Base-by-base conservation (phyloP, 495 filamentous ascomycete genomes). In the Trichoderma asperelloides region DNA sequence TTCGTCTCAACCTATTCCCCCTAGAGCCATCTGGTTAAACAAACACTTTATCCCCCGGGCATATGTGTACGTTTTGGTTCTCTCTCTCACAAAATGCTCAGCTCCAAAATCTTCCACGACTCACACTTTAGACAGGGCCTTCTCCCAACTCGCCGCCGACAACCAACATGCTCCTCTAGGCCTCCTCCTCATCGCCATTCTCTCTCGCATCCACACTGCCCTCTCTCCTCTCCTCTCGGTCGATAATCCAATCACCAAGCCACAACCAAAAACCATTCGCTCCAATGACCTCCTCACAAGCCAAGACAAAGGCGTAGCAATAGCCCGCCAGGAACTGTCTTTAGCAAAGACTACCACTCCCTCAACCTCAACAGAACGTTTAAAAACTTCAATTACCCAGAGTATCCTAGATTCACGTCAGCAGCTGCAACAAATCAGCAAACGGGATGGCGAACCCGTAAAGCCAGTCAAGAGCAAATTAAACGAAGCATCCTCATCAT, bases 161-260 rank as follows among this genome's bases (percentile, higher is more conserved):
- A 84, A 79, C 45, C 89, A 91, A 68, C 92, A 90, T 73, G 85
- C 90, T n/a, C 78, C 89, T 1, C 81, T 95, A n/a, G 91, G 91
- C n/a, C 77, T 92, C 18, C 83, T 90, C 57, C 80, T 96, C 7
- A 63, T 93, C n/a, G 87, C 84, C 21, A 77, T 82, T 16, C 75
- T 93, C 60, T 88, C 88, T 28, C 84, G 87, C 68, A 75, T 90
- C 57, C 75, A 81, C 68, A 79, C 74, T 65, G 76, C 80, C 13
- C 76, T 86, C 57, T 65, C 63, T 0, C 65, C 33, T 9, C 73
- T 79, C 21, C 65, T 71, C 27, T 68, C 72, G 0, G 62, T 1
- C 39, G 6, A 41, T 39, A n/a, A 5, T 9, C 5, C 39, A n/a
- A 65, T 15, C 41, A 4, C 40, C 18, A 18, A 15, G 1, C 23